Conservation (phyloP, 352 stramenopile species). For the Phytophthora foliorum region DNA sequence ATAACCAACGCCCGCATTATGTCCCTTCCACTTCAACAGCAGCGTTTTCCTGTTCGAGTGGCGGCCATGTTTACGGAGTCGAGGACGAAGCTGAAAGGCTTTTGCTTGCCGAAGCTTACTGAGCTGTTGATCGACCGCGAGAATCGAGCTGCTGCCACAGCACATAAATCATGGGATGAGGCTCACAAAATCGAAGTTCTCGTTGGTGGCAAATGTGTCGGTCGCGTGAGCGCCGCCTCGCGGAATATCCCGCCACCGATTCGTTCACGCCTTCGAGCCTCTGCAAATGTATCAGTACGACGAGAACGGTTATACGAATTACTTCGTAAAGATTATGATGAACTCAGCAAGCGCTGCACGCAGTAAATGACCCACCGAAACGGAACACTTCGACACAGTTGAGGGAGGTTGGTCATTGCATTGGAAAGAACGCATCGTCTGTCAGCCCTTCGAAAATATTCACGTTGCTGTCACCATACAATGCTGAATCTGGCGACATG, state of each 20-base stretch:
- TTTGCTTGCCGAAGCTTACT: slow-evolving; percentile 38
- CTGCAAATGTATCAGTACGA: slow-evolving; percentile 49
- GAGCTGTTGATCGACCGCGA: slow-evolving; percentile 65
- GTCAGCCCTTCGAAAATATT: slow-evolving; percentile 85
- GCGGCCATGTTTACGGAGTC: neutral
- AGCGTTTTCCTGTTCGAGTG: slow-evolving; percentile 22
- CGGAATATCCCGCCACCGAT: slow-evolving; percentile 65
- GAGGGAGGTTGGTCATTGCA: slow-evolving; percentile 56
- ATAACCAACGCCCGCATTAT: neutral
- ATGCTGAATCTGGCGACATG: slow-evolving; percentile 33
- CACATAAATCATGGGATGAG: slow-evolving; percentile 50
- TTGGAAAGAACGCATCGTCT: slow-evolving; percentile 80
- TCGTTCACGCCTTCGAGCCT: slow-evolving; percentile 56
- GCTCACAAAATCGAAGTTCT: slow-evolving; percentile 79
- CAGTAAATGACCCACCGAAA: slow-evolving; percentile 43
- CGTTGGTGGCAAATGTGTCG: slow-evolving; percentile 65
- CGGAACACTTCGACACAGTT: slow-evolving; percentile 35
- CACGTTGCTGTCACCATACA: slow-evolving; percentile 62
- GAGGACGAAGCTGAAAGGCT: slow-evolving; percentile 15
- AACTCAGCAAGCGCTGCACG: slow-evolving; percentile 36
- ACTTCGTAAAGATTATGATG: slow-evolving; percentile 57
- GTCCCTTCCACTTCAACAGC: slow-evolving; percentile 6
- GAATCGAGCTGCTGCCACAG: slow-evolving; percentile 38
- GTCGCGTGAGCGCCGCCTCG: slow-evolving; percentile 54
- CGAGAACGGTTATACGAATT: slow-evolving; percentile 67